Conservation (phyloP, 768 basidiomycete species). For the Asterophora parasitica region DNA sequence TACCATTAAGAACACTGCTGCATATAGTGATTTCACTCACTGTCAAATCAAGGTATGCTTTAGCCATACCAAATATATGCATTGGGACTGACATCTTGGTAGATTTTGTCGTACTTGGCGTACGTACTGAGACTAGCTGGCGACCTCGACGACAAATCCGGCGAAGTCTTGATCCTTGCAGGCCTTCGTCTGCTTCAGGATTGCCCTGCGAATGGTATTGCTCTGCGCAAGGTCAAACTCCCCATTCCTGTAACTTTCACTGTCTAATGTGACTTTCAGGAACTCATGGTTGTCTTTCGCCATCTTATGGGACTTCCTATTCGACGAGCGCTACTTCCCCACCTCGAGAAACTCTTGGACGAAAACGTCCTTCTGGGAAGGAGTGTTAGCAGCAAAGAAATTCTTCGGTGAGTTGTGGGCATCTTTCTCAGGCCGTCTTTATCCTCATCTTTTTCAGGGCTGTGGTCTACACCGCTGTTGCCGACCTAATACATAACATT, state of each 20-base stretch:
- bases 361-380: conserved; percentile 86
- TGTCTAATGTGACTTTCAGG: conserved; percentile 41
- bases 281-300: conserved; percentile 87
- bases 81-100: conserved; percentile 9
- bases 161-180: conserved; percentile 74
- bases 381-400: conserved; percentile 80
- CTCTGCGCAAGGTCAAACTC: conserved; percentile 66
- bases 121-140: conserved; percentile 70
- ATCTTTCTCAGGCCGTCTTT: background rate
- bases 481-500: conserved; percentile 91
- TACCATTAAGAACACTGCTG: conserved; percentile 62
- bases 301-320: conserved; percentile 81
- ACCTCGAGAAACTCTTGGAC: conserved; percentile 87
- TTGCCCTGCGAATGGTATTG: conserved; percentile 81
- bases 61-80: background rate
- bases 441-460: conserved; percentile 41
- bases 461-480: conserved; percentile 80
- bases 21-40: conserved; percentile 80
- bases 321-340: conserved; percentile 70
- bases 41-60: conserved; percentile 83
- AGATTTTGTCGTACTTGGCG: conserved; percentile 91
- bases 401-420: conserved; percentile 50
- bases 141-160: conserved; percentile 66
- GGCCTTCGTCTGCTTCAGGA: conserved; percentile 89
- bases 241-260: background rate